phyloP scores from a whole-genome alignment of 1,139 yeast genomes.

The Pichia sp. region DNA sequence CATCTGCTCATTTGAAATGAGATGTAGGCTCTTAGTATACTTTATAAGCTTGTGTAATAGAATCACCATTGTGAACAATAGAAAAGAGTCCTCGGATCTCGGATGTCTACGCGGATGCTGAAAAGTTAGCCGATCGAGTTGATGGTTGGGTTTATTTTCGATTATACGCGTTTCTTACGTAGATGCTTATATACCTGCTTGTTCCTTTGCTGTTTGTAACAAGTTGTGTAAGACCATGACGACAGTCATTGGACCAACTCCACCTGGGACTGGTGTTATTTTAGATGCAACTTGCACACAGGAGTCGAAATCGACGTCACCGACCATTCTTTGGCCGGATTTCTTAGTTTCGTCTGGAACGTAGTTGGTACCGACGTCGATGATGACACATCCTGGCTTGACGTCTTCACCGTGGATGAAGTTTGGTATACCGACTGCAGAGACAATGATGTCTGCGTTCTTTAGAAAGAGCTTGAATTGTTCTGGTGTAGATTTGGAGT shows the following conservation, averaged over 20 bases:
- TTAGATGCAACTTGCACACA: conserved; percentile 54
- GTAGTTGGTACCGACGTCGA: conserved; percentile 81
- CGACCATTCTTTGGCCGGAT: conserved; percentile 67
- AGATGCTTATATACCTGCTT: conserved; percentile 37
- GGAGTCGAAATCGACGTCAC: conserved; percentile 69
- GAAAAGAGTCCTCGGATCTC: too few species aligned
- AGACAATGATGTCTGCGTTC: conserved; percentile 69
- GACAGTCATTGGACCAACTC: conserved; percentile 90
- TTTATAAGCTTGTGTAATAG: too few species aligned
- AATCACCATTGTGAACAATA: too few species aligned
- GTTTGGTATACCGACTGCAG: conserved; percentile 74
- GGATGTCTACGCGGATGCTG: too few species aligned
- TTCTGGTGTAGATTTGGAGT: conserved; percentile 69
- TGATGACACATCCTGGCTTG: conserved; percentile 64
- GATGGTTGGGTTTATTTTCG: too few species aligned
- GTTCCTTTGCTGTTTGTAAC: conserved; percentile 47
- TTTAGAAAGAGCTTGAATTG: conserved; percentile 48
- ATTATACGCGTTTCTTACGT: too few species aligned
- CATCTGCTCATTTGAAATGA: conserved; percentile 69
- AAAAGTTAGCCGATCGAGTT: too few species aligned
- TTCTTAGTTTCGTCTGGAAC: conserved; percentile 61
- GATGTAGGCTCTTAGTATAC: too few species aligned
- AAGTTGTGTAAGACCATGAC: conserved; percentile 78
- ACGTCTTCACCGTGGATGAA: conserved; percentile 73
- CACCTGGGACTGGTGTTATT: conserved; percentile 85